Conservation (phyloP, 2,329 filamentous ascomycete genomes). For the Penicillium crustosum region DNA sequence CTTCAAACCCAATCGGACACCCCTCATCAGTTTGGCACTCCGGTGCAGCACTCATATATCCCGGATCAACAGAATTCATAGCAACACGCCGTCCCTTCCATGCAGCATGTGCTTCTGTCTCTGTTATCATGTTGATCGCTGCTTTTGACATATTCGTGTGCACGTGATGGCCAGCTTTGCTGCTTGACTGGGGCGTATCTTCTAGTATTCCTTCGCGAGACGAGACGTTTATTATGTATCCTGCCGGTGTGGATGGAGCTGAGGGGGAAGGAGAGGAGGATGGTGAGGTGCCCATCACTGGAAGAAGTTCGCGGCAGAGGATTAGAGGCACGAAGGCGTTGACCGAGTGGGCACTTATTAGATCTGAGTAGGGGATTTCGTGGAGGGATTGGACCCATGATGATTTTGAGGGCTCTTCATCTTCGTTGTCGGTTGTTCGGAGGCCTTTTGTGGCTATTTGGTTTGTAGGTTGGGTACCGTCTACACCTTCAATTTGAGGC, state of each 20-base stretch:
- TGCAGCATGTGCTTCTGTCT: slow-evolving; percentile 35
- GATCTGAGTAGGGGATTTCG: slow-evolving; percentile 43
- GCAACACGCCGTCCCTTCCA: slow-evolving; percentile 34
- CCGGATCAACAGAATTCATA: slow-evolving; percentile 43
- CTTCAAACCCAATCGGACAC: slow-evolving; percentile 41
- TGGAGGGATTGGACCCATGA: slow-evolving; percentile 39
- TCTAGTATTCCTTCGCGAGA: slow-evolving; percentile 42
- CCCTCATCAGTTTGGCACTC: slow-evolving; percentile 30
- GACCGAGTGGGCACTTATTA: slow-evolving; percentile 40
- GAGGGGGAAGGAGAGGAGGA: not conserved
- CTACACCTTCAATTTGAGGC: slow-evolving; percentile 33
- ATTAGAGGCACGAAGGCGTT: slow-evolving; percentile 43
- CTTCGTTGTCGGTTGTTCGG: not conserved
- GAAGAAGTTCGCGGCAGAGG: slow-evolving; percentile 39
- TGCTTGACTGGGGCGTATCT: slow-evolving; percentile 5
- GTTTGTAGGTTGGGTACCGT: slow-evolving; percentile 18
- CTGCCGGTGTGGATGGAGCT: not conserved
- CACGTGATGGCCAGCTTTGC: slow-evolving; percentile 38
- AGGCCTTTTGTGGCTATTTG: slow-evolving; percentile 20
- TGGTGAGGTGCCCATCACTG: slow-evolving; percentile 3
- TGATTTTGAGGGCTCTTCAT: slow-evolving; percentile 20
- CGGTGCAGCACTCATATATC: slow-evolving; percentile 41
- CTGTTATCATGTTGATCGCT: slow-evolving; percentile 45
- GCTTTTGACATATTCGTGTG: slow-evolving; percentile 47
- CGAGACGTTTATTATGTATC: slow-evolving; percentile 35